Evolutionary conservation across 2,329 filamentous ascomycete genomes (phyloP).

Genomic region (Botrytis cinerea): DNA sequence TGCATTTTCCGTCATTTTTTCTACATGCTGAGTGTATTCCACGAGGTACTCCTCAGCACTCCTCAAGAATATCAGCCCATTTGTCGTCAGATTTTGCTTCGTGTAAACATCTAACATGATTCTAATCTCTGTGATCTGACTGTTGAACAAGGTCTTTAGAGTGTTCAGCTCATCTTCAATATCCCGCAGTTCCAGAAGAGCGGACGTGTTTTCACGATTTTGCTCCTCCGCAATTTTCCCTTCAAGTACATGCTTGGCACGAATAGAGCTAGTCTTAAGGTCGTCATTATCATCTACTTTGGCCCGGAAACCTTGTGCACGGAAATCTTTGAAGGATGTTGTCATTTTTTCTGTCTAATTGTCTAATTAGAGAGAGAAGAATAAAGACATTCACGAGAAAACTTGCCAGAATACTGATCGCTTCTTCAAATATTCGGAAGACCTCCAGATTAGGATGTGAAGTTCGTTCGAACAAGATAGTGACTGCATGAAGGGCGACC

Average conservation of each 20-base stretch:
- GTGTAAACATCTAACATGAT: slow-evolving; percentile 19
- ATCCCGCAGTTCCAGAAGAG: slow-evolving; percentile 25
- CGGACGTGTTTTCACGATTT: slow-evolving; percentile 27
- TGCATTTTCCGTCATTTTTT: slow-evolving; percentile 7
- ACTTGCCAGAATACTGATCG: slow-evolving; percentile 27
- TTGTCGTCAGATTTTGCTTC: background rate
- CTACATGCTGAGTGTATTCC: slow-evolving; percentile 19
- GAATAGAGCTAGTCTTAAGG: slow-evolving; percentile 18
- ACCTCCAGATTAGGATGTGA: background rate
- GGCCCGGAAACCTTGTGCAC: slow-evolving; percentile 21
- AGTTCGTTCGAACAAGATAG: background rate
- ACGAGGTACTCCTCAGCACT: slow-evolving; percentile 17
- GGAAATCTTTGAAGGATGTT: slow-evolving; percentile 24
- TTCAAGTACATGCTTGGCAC: slow-evolving; percentile 24
- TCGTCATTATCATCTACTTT: slow-evolving; percentile 21
- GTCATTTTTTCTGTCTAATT: slow-evolving; percentile 26
- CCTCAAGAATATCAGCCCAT: slow-evolving; percentile 17
- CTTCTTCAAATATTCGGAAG: slow-evolving; percentile 26
- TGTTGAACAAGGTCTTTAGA: slow-evolving; percentile 15
- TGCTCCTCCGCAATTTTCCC: slow-evolving; percentile 21
- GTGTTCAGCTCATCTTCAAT: slow-evolving; percentile 27
- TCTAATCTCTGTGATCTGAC: slow-evolving; percentile 13
- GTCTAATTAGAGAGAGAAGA: background rate
- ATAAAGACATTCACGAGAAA: background rate
- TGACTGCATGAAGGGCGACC: background rate